Base-by-base conservation (phyloP, 371 early-diverging fungal genomes). In the Antonospora locustae region DNA sequence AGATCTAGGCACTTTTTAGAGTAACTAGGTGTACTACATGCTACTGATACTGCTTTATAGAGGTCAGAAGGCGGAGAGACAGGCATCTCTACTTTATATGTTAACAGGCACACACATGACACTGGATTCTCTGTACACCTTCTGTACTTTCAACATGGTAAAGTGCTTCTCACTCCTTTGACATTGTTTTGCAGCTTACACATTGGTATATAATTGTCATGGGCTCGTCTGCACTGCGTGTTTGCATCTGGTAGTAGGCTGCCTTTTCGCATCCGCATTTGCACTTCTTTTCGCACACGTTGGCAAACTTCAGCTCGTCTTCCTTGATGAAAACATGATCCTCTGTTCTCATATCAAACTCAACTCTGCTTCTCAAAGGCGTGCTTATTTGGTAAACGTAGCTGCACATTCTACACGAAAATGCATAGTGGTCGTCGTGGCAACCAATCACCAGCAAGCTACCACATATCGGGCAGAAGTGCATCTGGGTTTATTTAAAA, bases 201-300 rank as follows among this genome's bases (percentile, higher is more conserved):
- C 76, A 75, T 29, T 60, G 47, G 50, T 75, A 72, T 59, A 75
- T 72, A 28, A 75, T 71, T 1, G 76, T 75, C 69, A 69, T 71
- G 2, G 76, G 72, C 55, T 75, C 97, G 81, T 96, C 97, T 17
- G 97, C 97, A 65, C 85, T 84, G 37, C 97, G 79, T 54, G 92
- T 96, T 78, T 90, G 88, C 81, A 86, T 82, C 76, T 95, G 94
- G 77, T 81, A 89, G 74, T 90, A 96, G 5, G 83, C 82, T 58
- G 84, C 82, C 65, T 81, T 86, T 45, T 89, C 79, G 38, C 79
- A 66, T 46, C 80, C 80, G 78, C 98, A 97, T 69, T 86, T 85
- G 30, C 87, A 72, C 29, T 41, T 60, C 58, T 63, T 63, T 28
- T 55, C 63, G 47, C 59, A 64, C 50, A 51, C 65, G 38, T 58